Conservation (phyloP, 192 early-diverging fungal species). For the Rhizophagus sp. region DNA sequence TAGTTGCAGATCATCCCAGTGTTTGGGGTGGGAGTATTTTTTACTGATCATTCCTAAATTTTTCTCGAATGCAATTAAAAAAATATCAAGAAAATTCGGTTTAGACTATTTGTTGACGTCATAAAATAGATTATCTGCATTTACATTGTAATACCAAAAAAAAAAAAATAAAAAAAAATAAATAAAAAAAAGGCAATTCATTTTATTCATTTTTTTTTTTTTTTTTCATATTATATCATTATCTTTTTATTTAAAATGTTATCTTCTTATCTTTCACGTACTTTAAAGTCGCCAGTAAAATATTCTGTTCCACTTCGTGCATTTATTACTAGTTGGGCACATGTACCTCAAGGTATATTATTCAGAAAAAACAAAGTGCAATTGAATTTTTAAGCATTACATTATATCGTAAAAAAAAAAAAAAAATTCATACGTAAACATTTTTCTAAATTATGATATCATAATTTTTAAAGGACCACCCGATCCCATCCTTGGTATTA, state of each 20-base stretch:
- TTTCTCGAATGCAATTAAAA: no score
- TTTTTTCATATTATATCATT: not conserved
- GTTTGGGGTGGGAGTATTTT: no score
- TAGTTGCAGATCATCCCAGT: no score
- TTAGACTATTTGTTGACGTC: no score
- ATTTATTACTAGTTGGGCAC: slow-evolving; percentile 20
- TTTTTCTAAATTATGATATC: not conserved
- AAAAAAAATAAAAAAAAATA: not conserved
- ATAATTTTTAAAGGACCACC: slow-evolving; percentile 57
- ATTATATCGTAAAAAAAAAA: no score
- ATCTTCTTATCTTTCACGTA: not conserved
- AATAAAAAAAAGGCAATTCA: not conserved
- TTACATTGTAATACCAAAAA: no score
- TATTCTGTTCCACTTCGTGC: not conserved
- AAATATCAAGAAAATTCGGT: no score
- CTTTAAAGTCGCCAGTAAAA: no score
- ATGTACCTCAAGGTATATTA: slow-evolving; percentile 21
- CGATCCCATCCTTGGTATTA: slow-evolving; percentile 84
- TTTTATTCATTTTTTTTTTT: not conserved
- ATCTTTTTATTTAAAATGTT: not conserved
- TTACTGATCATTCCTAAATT: no score
- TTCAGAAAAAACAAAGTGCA: not conserved
- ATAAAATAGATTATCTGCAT: no score
- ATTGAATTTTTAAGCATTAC: not conserved
- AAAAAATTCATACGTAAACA: no score